Percentiles rank a stretch among this genome's conserved stretches.
Conservation (phyloP, 2,329 filamentous ascomycete species). For the Magnaporthiopsis incrustans region DNA sequence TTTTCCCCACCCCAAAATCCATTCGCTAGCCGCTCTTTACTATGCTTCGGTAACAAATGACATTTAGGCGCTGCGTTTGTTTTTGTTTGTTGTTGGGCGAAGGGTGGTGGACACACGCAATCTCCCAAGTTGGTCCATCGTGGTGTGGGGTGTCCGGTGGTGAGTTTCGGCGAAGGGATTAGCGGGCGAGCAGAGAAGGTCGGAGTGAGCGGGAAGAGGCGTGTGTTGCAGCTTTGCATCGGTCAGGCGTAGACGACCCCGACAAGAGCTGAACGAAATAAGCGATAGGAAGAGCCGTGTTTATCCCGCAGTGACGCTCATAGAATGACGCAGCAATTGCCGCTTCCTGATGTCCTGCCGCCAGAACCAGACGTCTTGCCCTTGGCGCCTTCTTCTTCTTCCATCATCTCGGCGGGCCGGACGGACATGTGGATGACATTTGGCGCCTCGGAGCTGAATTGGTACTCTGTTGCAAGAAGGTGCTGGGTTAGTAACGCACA, state of each 20-base stretch:
- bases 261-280: background rate
- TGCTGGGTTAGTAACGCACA: background rate
- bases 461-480: slow-evolving; percentile 54
- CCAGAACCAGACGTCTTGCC: slow-evolving; percentile 43
- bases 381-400: slow-evolving; percentile 66
- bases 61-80: background rate
- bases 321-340: slow-evolving; percentile 45
- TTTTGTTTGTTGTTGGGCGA: no score
- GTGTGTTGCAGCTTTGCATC: no score
- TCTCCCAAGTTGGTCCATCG: background rate
- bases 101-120: no score
- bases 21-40: background rate
- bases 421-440: slow-evolving; percentile 96
- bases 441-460: slow-evolving; percentile 62
- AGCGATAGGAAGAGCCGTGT: background rate
- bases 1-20: background rate
- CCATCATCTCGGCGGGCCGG: slow-evolving; percentile 77
- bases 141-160: background rate
- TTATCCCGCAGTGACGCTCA: slow-evolving; percentile 20
- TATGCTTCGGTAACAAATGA: background rate
- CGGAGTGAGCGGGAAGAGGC: no score
- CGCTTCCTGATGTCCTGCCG: slow-evolving; percentile 31
- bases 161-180: background rate
- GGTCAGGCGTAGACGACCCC: no score
- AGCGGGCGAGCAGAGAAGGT: background rate